Percentiles rank a stretch among this genome's conserved stretches.
phyloP scores from a whole-genome alignment of 2,329 filamentous ascomycete species.

The Atkinsonella texensis region DNA sequence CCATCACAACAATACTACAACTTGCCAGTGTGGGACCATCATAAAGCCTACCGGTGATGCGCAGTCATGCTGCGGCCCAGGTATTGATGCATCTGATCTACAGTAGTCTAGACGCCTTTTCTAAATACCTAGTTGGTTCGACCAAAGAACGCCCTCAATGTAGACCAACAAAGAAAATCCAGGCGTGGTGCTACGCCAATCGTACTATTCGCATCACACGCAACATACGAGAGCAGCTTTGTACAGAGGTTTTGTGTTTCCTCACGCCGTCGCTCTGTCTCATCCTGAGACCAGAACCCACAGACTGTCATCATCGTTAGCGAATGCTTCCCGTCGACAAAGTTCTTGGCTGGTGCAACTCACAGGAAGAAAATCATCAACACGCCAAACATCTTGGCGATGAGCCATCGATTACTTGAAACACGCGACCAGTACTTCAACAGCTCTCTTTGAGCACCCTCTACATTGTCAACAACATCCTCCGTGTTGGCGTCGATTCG shows the following conservation, averaged over 20 bases:
- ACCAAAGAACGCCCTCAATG: not conserved
- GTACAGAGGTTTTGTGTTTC: not conserved
- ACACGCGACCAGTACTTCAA: conserved; percentile 96
- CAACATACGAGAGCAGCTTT: not conserved
- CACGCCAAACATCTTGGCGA: conserved; percentile 69
- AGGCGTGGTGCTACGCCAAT: not conserved
- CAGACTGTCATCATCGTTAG: conserved; percentile 16
- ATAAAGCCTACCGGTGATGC: not conserved
- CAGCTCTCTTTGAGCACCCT: conserved; percentile 86
- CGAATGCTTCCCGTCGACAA: not conserved
- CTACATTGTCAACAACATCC: conserved; percentile 96
- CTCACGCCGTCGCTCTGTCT: not conserved
- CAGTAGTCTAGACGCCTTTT: conserved; percentile 7
- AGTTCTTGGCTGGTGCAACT: conserved; percentile 16
- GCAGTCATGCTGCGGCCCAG: conserved; percentile 1
- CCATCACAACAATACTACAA: too few relatives aligned
- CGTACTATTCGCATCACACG: not conserved
- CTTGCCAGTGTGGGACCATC: too few relatives aligned
- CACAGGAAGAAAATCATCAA: conserved; percentile 85
- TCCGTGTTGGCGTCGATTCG: conserved; percentile 95
- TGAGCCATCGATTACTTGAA: conserved; percentile 88
- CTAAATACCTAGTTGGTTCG: not conserved
- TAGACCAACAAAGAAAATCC: not conserved
- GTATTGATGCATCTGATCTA: conserved; percentile 7
- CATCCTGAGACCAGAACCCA: conserved; percentile 29